Conservation (phyloP, 2,329 filamentous ascomycete species). For the Fusarium dlaminii region DNA sequence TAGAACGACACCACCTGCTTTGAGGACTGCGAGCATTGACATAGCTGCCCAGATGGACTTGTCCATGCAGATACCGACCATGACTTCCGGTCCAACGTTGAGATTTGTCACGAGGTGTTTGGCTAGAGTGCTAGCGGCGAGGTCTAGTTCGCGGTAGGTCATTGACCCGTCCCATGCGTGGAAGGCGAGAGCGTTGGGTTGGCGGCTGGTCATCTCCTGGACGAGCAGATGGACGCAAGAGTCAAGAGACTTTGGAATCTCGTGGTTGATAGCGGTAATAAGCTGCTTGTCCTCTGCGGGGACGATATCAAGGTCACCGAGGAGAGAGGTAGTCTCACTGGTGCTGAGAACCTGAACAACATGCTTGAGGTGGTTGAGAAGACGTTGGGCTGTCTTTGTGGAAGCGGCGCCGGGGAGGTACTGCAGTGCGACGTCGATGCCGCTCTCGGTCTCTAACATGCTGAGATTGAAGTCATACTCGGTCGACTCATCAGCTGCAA, state of each 20-base stretch:
- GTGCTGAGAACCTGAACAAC: neutral
- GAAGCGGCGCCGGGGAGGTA: neutral
- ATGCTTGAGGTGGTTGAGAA: neutral
- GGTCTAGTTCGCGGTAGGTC: neutral
- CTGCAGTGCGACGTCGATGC: neutral
- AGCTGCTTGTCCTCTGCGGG: neutral
- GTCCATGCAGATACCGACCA: neutral
- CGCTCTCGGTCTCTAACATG: neutral
- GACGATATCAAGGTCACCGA: neutral
- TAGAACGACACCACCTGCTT: neutral
- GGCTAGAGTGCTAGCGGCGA: neutral
- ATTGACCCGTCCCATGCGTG: neutral
- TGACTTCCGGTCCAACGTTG: neutral
- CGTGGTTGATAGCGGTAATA: neutral
- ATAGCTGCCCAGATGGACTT: neutral
- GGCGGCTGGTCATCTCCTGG: neutral
- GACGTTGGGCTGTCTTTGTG: neutral
- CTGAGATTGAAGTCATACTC: conserved; percentile 2
- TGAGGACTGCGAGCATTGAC: neutral
- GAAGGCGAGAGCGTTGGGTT: neutral
- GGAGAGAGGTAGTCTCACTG: neutral
- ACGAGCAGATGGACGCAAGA: neutral
- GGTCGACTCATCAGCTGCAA: neutral
- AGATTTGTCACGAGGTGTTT: neutral
- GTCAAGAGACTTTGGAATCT: neutral